Percentiles rank a stretch among this genome's conserved stretches.
These are phyloP conservation scores for Scolecobasidium constrictum DNA, from an alignment of 2,329 filamentous ascomycete species.

Conservation along the genomic window DNA sequence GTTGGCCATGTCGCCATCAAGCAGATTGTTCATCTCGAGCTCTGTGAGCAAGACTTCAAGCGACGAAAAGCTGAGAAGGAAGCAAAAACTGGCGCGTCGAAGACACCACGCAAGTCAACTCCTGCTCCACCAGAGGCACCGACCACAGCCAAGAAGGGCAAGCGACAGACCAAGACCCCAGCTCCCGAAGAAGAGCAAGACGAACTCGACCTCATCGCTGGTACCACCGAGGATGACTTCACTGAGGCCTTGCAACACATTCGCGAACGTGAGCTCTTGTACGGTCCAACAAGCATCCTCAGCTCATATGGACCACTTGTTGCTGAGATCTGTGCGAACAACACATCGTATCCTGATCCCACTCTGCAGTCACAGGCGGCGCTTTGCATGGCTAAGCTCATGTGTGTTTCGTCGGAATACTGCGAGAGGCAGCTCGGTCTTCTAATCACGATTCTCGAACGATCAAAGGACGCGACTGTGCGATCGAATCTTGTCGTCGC, in stretches of 20 bases:
- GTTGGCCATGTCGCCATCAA: conserved; percentile 97
- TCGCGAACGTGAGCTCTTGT: conserved; percentile 73
- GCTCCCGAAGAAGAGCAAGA: conserved; percentile 60
- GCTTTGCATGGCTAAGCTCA: conserved; percentile 90
- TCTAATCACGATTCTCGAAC: conserved; percentile 95
- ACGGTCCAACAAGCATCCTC: conserved; percentile 74
- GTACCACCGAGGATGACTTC: conserved; percentile 90
- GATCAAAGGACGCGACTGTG: conserved; percentile 82
- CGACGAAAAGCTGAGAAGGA: conserved; percentile 85
- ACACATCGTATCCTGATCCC: conserved; percentile 80
- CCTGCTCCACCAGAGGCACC: conserved; percentile 13
- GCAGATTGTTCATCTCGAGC: conserved; percentile 93
- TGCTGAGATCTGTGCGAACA: conserved; percentile 87
- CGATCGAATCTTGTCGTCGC: conserved; percentile 95
- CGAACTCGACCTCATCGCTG: conserved; percentile 91
- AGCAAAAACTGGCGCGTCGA: conserved; percentile 41
- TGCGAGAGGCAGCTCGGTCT: conserved; percentile 88
- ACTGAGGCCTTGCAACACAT: conserved; percentile 79
- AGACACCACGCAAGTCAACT: conserved; percentile 20
- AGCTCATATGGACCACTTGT: conserved; percentile 85
- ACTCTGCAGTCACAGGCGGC: conserved; percentile 89
- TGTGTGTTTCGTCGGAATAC: conserved; percentile 96
- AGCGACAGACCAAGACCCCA: conserved; percentile 33
- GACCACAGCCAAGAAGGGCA: conserved; percentile 27
- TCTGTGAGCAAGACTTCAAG: conserved; percentile 98